Evolutionary conservation across 345 rosid genomes (phyloP), one percentile per base, ranked within the genome.

Genomic region (Anastatica hierochuntica): DNA sequence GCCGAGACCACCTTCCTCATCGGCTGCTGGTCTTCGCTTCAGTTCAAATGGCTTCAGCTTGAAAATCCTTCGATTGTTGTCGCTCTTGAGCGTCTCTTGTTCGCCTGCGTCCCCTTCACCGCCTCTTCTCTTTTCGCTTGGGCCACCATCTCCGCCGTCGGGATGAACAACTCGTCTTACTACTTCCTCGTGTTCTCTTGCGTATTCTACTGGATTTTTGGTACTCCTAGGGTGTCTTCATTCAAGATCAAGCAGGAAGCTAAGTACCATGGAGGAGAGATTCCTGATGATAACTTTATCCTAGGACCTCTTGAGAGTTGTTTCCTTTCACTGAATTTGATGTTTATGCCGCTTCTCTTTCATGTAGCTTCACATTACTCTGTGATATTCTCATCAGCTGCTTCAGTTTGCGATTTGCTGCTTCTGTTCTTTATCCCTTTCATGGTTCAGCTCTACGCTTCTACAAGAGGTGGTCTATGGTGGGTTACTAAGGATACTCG

Each of bases 31-130:
- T 79, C 83, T 23, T 94, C 99, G 7, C 95, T 94, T 14, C 99
- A 88, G 76, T 88, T 94, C 80, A 85, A 85, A 70, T 94, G 97
- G 97, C 82, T 94, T 65, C 97, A 88, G 60, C 58, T 94, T 3
- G 95, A 88, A 61, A 80, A 85, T 63, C 99, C 97, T 27, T 60
- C 85, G 14, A 80, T 94, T 30, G 95, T 88, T 33, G 79, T 94
- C 2, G 86, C 94, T 30, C 79, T 92, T 21, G 99, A 92, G 67
- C 81, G 97, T 6, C 86, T 92, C 27, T 70, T 92, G 24, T 92
- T 92, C 45, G 95, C 95, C 1, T 92, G 85, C 40, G 72, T 79
- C 24, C 99, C 99, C 1, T 73, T 92, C 35, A 72, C 74, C 0
- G 83, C 99, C 18, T 88, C 97, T 4, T 53, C 88, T 8, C 46